Conservation (phyloP, 495 filamentous ascomycete species). For the Penicillium silybi region DNA sequence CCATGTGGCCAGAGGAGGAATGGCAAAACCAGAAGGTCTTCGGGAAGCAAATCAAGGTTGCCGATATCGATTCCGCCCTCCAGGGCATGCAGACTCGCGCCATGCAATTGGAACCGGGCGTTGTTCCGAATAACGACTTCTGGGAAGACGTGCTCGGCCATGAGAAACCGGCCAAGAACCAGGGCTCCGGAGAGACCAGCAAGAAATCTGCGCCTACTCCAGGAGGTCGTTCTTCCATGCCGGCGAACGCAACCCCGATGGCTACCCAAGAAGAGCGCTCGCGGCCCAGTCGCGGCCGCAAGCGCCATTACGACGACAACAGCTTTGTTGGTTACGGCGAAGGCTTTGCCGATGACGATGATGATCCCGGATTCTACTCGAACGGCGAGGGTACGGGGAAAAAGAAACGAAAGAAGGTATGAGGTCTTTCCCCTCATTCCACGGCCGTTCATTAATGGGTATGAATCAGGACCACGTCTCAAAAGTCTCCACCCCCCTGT, state of each 20-base stretch:
- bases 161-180: conserved; percentile 47
- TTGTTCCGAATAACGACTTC: conserved; percentile 51
- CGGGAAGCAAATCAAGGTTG: conserved; percentile 53
- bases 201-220: conserved; percentile 38
- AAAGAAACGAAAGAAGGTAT: conserved; percentile 53
- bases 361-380: conserved; percentile 47
- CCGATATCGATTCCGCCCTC: conserved; percentile 42
- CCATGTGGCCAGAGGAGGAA: conserved; percentile 61
- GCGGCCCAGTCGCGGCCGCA: conserved; percentile 58
- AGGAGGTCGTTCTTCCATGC: conserved; percentile 24
- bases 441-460: background rate
- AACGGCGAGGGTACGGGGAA: conserved; percentile 44
- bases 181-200: conserved; percentile 22
- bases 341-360: conserved; percentile 58
- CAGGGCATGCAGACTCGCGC: conserved; percentile 47
- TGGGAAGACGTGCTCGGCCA: conserved; percentile 59
- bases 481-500: conserved; percentile 41
- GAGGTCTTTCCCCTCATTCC: background rate
- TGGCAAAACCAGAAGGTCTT: conserved; percentile 60
- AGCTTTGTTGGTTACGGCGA: conserved; percentile 69
- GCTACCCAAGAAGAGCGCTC: conserved; percentile 39
- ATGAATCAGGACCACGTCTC: conserved; percentile 40
- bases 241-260: conserved; percentile 28
- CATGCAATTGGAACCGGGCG: conserved; percentile 55
- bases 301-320: conserved; percentile 63